phyloP scores from a whole-genome alignment of 139 green algal genomes.

The Tetraselmis chui region DNA sequence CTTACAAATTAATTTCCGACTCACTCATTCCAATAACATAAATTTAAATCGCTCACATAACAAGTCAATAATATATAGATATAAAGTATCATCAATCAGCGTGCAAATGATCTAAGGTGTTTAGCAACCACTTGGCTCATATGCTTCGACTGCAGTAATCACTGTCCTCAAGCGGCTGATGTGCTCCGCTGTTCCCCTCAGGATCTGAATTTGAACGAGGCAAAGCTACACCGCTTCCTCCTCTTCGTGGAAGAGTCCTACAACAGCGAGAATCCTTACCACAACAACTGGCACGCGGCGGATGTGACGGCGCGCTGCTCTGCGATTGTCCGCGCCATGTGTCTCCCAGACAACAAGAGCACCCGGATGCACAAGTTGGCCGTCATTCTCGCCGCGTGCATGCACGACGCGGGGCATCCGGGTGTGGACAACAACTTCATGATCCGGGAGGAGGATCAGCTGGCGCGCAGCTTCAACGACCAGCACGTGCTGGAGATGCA shows the following conservation, averaged over 20 bases:
- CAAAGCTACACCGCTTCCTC: background rate
- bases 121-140: no score
- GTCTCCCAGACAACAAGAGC: background rate
- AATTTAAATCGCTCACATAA: no score
- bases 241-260: background rate
- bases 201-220: background rate
- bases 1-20: no score
- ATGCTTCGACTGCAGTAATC: no score
- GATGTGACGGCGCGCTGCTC: background rate
- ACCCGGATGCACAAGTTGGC: background rate
- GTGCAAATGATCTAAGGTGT: no score
- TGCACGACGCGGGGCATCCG: background rate
- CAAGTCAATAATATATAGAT: no score
- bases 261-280: background rate
- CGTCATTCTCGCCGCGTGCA: background rate
- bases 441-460: background rate
- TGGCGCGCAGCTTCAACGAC: background rate
- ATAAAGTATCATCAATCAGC: no score
- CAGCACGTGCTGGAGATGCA: conserved; percentile 5
- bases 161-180: no score
- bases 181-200: no score
- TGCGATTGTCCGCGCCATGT: background rate
- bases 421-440: background rate
- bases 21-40: no score
- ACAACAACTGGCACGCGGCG: background rate